These are phyloP conservation scores for Syncephalastrum contaminatum DNA, from an alignment of 371 early-diverging fungal species.

Conservation along the genomic window DNA sequence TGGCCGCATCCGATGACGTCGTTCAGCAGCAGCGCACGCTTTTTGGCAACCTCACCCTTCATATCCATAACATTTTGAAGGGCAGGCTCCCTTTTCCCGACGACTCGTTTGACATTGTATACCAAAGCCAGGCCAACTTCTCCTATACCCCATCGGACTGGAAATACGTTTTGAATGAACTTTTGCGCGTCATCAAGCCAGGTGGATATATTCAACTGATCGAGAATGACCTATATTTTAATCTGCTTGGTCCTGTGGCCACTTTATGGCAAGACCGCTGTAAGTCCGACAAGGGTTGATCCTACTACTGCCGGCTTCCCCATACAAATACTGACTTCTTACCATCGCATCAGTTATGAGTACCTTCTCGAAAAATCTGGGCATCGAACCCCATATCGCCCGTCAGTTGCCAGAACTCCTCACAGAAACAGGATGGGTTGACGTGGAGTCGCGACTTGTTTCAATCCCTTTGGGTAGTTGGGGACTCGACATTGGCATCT, in stretches of 20 bases:
- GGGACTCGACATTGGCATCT: constrained; percentile 29
- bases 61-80: constrained; percentile 16
- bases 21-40: not conserved
- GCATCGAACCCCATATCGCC: constrained; percentile 22
- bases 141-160: no score
- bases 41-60: constrained; percentile 27
- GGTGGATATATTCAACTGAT: constrained; percentile 10
- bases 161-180: no score
- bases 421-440: constrained; percentile 14
- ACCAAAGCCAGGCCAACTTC: no score
- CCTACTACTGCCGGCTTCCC: not conserved
- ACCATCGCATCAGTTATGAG: constrained; percentile 11
- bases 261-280: constrained; percentile 1
- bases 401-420: constrained; percentile 15
- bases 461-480: constrained; percentile 33
- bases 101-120: no score
- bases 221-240: constrained; percentile 6
- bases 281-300: not conserved
- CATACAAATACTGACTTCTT: not conserved
- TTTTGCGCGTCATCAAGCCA: no score
- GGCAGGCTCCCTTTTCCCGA: constrained; percentile 7
- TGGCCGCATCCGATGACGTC: no score
- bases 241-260: constrained; percentile 8
- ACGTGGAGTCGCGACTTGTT: constrained; percentile 16
- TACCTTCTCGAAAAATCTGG: constrained; percentile 9